Percentiles rank a stretch among this genome's conserved stretches.
Conservation (phyloP, 306 rosid species). For the Gastrolobium villosum region DNA sequence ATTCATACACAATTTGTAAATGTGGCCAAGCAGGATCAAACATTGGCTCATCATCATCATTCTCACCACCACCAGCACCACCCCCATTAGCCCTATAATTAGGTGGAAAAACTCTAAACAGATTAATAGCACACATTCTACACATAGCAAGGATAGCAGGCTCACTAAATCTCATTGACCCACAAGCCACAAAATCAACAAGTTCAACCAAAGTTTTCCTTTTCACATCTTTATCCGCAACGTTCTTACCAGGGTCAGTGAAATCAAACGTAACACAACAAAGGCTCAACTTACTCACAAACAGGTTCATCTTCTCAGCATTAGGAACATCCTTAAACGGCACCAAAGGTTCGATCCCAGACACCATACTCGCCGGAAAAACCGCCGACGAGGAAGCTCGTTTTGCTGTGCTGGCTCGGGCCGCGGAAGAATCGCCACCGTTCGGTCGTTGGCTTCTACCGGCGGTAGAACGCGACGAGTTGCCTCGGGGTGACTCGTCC, state of each 20-base stretch:
- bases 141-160: conserved; percentile 59
- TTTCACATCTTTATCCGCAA: conserved; percentile 55
- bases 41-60: conserved; percentile 56
- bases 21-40: conserved; percentile 65
- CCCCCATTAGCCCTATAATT: conserved; percentile 51
- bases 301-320: conserved; percentile 58
- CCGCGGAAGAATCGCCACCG: conserved; percentile 54
- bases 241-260: conserved; percentile 52
- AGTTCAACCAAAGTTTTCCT: conserved; percentile 57
- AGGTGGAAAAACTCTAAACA: conserved; percentile 59
- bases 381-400: conserved; percentile 80
- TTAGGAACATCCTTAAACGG: conserved; percentile 60
- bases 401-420: conserved; percentile 55
- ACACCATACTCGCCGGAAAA: conserved; percentile 57
- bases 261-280: conserved; percentile 62
- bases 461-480: conserved; percentile 47
- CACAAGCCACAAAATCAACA: conserved; percentile 59
- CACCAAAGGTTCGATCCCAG: conserved; percentile 61
- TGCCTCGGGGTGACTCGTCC: conserved; percentile 50
- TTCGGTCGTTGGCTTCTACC: conserved; percentile 51
- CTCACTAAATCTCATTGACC: conserved; percentile 55
- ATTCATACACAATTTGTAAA: conserved; percentile 59
- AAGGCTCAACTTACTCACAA: conserved; percentile 62
- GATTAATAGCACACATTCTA: conserved; percentile 57
- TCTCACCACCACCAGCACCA: conserved; percentile 54